A percentile compares a stretch with the other conserved stretches of the same genome.
phyloP scores from a whole-genome alignment of 352 stramenopile genomes.

The Bremia lactucae region DNA sequence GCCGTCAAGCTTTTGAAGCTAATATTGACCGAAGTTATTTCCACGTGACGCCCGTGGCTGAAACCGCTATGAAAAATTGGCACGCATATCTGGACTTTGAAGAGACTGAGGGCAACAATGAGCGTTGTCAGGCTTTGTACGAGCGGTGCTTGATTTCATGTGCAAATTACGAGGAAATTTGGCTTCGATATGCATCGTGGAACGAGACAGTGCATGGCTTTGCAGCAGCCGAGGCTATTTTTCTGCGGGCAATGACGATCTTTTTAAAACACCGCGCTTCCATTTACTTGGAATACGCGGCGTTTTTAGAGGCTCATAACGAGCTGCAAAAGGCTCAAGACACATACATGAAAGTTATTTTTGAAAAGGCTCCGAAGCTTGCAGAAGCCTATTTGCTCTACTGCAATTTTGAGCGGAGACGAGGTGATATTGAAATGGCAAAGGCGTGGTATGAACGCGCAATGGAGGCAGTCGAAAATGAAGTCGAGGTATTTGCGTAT shows the following conservation, averaged over 20 bases:
- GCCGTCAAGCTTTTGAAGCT: conserved; percentile 61
- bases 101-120: conserved; percentile 37
- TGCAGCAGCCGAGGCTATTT: conserved; percentile 51
- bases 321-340: conserved; percentile 40
- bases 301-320: conserved; percentile 50
- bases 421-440: conserved; percentile 34
- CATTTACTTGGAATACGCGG: conserved; percentile 66
- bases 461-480: conserved; percentile 28
- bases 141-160: conserved; percentile 74
- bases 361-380: conserved; percentile 43
- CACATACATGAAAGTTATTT: conserved; percentile 48
- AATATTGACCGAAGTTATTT: conserved; percentile 75
- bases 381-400: conserved; percentile 51
- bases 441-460: conserved; percentile 47
- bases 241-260: conserved; percentile 44
- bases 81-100: conserved; percentile 74
- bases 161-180: conserved; percentile 78
- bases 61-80: conserved; percentile 66
- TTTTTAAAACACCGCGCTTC: conserved; percentile 66
- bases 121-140: conserved; percentile 56
- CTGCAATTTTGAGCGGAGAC: conserved; percentile 64
- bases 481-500: conserved; percentile 38
- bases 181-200: conserved; percentile 61
- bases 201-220: conserved; percentile 44
- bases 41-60: conserved; percentile 61